phyloP scores from a whole-genome alignment of 331 rosid genomes.

The Pyracantha coccinea region DNA sequence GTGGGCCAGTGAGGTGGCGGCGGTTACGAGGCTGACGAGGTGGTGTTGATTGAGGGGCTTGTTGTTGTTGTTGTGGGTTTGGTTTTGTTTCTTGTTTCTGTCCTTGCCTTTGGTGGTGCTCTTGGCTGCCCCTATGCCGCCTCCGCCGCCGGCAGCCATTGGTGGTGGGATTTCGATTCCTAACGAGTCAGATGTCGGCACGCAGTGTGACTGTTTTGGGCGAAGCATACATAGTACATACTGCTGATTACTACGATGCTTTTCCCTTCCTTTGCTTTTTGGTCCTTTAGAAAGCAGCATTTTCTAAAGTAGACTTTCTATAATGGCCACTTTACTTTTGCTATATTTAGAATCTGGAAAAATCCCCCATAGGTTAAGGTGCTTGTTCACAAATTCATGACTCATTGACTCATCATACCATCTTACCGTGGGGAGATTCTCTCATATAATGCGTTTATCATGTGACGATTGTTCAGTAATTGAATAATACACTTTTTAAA shows the following conservation, averaged over 20 bases:
- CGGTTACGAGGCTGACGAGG: slow-evolving; percentile 19
- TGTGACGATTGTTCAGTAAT: background rate
- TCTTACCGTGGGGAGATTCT: too few species aligned
- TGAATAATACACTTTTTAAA: too few species aligned
- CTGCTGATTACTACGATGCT: background rate
- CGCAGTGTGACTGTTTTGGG: background rate
- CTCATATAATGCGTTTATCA: too few species aligned
- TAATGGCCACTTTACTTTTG: background rate
- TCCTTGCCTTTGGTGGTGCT: slow-evolving; percentile 13
- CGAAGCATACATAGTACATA: background rate
- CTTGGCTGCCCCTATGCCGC: background rate
- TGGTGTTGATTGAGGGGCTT: slow-evolving; percentile 6
- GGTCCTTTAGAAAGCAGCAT: background rate
- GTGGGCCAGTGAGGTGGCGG: slow-evolving; percentile 32
- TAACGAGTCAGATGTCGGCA: background rate
- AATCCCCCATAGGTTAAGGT: background rate
- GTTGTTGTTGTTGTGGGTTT: background rate
- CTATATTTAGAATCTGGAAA: background rate
- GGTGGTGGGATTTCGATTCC: background rate
- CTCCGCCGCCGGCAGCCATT: slow-evolving; percentile 14
- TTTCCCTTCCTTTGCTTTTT: background rate
- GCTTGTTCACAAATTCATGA: too few species aligned
- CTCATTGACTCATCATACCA: too few species aligned
- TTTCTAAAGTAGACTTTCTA: background rate
- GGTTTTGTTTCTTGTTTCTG: background rate